These are phyloP conservation scores for Colletotrichum sp. DNA, from an alignment of 2,329 filamentous ascomycete species.

Conservation along the genomic window DNA sequence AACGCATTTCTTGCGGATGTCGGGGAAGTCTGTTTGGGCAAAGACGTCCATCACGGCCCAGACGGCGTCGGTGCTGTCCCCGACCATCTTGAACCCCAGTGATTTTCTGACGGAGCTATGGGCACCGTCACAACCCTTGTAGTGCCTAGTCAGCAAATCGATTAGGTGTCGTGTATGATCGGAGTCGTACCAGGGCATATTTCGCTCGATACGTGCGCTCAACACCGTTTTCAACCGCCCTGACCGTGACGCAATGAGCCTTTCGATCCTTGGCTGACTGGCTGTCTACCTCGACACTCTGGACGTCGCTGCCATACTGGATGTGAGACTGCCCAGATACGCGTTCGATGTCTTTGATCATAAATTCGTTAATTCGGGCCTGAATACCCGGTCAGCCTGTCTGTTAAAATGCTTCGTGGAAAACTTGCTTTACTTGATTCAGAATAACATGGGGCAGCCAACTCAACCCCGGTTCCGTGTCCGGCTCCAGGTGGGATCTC, in stretches of 20 bases:
- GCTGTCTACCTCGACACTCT: conserved; percentile 52
- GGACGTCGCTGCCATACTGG: conserved; percentile 60
- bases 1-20: conserved; percentile 62
- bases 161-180: accelerated
- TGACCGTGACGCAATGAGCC: conserved; percentile 43
- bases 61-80: conserved; percentile 60
- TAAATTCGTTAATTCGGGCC: conserved; percentile 56
- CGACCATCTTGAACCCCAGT: conserved; percentile 62
- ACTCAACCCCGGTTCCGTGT: conserved; percentile 58
- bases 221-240: conserved; percentile 42
- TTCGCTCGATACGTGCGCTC: conserved; percentile 25
- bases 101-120: conserved; percentile 56
- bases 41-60: conserved; percentile 65
- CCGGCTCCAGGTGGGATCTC: conserved; percentile 53
- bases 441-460: conserved; percentile 62
- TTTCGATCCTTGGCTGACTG: conserved; percentile 35
- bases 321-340: conserved; percentile 45
- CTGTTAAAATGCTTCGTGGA: accelerated
- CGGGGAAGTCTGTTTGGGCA: conserved; percentile 63
- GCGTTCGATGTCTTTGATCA: conserved; percentile 53
- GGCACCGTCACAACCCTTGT: conserved; percentile 48
- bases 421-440: conserved; percentile 42
- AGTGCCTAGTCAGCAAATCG: accelerated
- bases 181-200: not conserved
- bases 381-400: accelerated